A percentile compares a stretch with the other conserved stretches of the same genome.
Evolutionary conservation across 192 early-diverging fungal species (phyloP).

Genomic region (Helicostylum pulchrum): DNA sequence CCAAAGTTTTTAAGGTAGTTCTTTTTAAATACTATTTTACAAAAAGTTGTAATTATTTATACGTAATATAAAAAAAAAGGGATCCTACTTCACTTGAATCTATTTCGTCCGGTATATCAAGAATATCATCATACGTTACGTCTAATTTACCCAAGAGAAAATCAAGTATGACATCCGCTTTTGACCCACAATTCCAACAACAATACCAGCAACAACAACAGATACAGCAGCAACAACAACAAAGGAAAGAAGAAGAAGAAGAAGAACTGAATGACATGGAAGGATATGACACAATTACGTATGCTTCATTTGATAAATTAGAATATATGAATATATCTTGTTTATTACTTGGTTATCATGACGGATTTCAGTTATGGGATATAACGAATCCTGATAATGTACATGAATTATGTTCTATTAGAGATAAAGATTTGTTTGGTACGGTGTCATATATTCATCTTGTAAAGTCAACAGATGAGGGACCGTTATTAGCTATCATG

Average conservation of each 20-base stretch:
- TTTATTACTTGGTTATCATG: constrained; percentile 63
- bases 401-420: constrained; percentile 63
- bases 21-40: too few relatives aligned
- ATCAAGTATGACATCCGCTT: constrained; percentile 9
- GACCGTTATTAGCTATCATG: constrained; percentile 37
- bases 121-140: constrained; percentile 61
- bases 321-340: constrained; percentile 30
- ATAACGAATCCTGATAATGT: constrained; percentile 62
- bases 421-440: constrained; percentile 41
- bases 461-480: constrained; percentile 5
- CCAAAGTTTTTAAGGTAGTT: constrained; percentile 46
- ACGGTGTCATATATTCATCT: constrained; percentile 53
- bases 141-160: constrained; percentile 51
- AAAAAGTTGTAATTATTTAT: too few relatives aligned
- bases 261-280: constrained; percentile 3
- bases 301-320: constrained; percentile 29
- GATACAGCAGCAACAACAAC: constrained; percentile 31
- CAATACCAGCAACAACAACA: constrained; percentile 29
- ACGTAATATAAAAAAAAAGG: constrained; percentile 23
- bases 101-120: constrained; percentile 57
- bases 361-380: constrained; percentile 82
- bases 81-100: constrained; percentile 62
- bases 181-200: constrained; percentile 29
- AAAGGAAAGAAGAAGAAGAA: constrained; percentile 13
- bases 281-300: constrained; percentile 25